Percentiles rank a stretch among this genome's conserved stretches.
Evolutionary conservation across 2,329 filamentous ascomycete genomes (phyloP).

Genomic region (Dothiorella sarmentorum): DNA sequence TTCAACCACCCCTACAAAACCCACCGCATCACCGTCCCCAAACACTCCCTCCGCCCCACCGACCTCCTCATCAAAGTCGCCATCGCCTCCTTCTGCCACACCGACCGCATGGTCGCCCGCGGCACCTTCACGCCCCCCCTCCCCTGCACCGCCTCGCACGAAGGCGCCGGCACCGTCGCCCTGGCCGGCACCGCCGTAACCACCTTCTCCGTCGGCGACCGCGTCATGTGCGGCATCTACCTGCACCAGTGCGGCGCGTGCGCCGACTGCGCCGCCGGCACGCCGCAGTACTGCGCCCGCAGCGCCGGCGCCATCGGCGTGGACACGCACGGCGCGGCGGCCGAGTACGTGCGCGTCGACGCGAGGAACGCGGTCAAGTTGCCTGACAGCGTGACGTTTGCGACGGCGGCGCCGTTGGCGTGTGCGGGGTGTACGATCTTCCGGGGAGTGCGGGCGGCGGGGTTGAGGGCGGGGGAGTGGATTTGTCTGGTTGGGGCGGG

Average conservation of each 20-base stretch:
- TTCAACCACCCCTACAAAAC: slow-evolving; percentile 56
- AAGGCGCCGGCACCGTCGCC: slow-evolving; percentile 55
- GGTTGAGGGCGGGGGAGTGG: slow-evolving; percentile 40
- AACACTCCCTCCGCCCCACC: slow-evolving; percentile 40
- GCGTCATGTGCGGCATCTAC: slow-evolving; percentile 56
- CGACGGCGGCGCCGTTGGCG: slow-evolving; percentile 54
- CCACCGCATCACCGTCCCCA: slow-evolving; percentile 48
- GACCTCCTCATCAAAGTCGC: slow-evolving; percentile 61
- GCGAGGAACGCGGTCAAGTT: slow-evolving; percentile 44
- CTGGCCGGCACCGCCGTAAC: slow-evolving; percentile 43
- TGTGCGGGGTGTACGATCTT: slow-evolving; percentile 55
- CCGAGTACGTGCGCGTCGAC: slow-evolving; percentile 55
- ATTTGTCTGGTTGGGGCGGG: slow-evolving; percentile 35
- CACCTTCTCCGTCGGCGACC: slow-evolving; percentile 49
- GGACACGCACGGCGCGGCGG: slow-evolving; percentile 53
- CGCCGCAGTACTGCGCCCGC: slow-evolving; percentile 54
- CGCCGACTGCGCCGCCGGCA: slow-evolving; percentile 49
- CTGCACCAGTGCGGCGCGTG: slow-evolving; percentile 54
- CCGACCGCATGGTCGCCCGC: slow-evolving; percentile 54
- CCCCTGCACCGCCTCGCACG: slow-evolving; percentile 55
- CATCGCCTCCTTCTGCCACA: slow-evolving; percentile 61
- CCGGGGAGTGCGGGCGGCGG: slow-evolving; percentile 44
- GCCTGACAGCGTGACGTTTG: slow-evolving; percentile 49
- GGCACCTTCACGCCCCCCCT: slow-evolving; percentile 50
- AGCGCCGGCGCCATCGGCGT: slow-evolving; percentile 49